A percentile compares a stretch with the other conserved stretches of the same genome.
These are phyloP conservation scores for Aspergillus hiratsukae DNA, from an alignment of 2,329 filamentous ascomycete species.

Conservation along the genomic window DNA sequence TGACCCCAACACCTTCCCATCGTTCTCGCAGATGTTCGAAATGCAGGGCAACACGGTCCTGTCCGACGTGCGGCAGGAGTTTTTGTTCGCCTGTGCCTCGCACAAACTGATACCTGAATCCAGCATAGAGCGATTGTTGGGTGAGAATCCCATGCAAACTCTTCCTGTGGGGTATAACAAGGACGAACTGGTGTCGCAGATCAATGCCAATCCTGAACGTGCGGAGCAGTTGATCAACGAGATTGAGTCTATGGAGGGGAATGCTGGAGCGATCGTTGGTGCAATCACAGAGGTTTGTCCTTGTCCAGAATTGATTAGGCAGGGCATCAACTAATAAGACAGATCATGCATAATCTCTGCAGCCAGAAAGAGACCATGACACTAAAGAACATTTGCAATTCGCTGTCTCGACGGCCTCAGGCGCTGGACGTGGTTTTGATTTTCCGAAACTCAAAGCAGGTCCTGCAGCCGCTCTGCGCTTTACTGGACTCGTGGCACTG, in stretches of 20 bases:
- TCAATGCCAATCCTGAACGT: constrained; percentile 68
- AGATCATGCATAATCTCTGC: constrained; percentile 54
- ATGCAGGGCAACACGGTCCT: constrained; percentile 56
- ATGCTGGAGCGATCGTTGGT: constrained; percentile 77
- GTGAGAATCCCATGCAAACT: constrained; percentile 77
- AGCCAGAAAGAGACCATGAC: constrained; percentile 59
- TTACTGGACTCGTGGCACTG: constrained; percentile 61
- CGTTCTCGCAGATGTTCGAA: constrained; percentile 60
- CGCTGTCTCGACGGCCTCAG: constrained; percentile 52
- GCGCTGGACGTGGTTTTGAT: constrained; percentile 57
- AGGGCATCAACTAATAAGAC: constrained; percentile 2
- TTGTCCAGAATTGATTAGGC: neutral
- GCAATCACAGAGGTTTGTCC: constrained; percentile 65
- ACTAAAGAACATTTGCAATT: constrained; percentile 57
- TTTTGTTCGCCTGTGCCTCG: constrained; percentile 83
- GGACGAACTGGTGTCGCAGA: constrained; percentile 73
- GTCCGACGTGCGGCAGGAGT: constrained; percentile 70
- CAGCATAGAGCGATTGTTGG: constrained; percentile 73
- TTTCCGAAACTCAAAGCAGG: constrained; percentile 53
- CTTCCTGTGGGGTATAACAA: constrained; percentile 71
- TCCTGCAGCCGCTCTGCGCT: constrained; percentile 55
- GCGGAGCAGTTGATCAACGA: constrained; percentile 74
- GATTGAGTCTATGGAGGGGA: constrained; percentile 85
- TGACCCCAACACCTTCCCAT: constrained; percentile 59
- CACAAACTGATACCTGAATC: constrained; percentile 77